Base-by-base conservation (phyloP, 1,284 basidiomycete species). In the Singerocomus rubriflavus region DNA sequence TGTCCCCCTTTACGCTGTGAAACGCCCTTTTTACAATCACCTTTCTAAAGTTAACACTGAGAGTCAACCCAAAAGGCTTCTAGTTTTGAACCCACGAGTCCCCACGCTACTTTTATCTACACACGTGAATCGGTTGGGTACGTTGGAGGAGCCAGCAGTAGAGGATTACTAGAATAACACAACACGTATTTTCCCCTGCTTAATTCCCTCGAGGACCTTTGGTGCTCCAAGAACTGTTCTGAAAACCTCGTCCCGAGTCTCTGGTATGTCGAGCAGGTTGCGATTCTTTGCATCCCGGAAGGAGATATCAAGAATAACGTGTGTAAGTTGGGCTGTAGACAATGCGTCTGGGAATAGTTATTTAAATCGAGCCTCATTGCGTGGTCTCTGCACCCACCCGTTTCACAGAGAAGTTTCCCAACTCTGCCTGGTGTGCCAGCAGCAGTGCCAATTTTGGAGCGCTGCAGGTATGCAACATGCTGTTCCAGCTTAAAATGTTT, bases 21-120 rank as follows among this genome's bases (percentile, higher is more conserved):
- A 42, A 52, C 38, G 10, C 49, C 6, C n/a, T 34, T 38, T 39
- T 62, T 38, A 56, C 36, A 59, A 39, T 58, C 26, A 49, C 49
- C 49, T 34, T 34, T 21, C 36, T 38, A 26, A 64, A 93, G 91
- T 69, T 92, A 57, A 93, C 93, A 33, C 75, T 89, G 21, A 76
- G 93, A 61, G 84, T 82, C 41, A 96, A 96, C 68, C 93, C 93
- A 5, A 85, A 83, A 69, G 93, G 93, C 64, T 96, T 96, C 79
- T 96, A 80, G 72, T 92, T 92, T 79, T 6, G 16, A 13, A 10
- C 14, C 26, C 91, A 78, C 71, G 57, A 44, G 44, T 52, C 44
- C 43, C 47, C 53, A 46, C 37, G 31, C 39, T 68, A 53, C 48
- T 64, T 65, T 54, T 52, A 44, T 53, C 30, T 32, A 21, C 21